Evolutionary conservation across 176 grass and related monocot species (phyloP), one percentile per base, ranked within the genome.

Genomic region (Eragrostis nindensis): DNA sequence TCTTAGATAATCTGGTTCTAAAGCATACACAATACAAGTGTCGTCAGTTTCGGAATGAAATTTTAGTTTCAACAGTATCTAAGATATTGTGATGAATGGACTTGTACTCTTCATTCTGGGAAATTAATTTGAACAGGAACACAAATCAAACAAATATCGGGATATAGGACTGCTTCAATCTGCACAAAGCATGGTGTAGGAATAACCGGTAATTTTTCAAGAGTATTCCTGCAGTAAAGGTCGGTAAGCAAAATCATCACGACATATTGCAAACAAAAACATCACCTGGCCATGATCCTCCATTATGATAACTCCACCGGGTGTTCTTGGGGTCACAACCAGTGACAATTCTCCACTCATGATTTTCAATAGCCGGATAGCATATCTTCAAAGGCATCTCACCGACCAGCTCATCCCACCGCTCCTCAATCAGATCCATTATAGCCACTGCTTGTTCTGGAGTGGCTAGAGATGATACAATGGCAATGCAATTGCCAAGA

Each of bases 241-340:
- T 70, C 70, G 27, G 30, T 27, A 50, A 54, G 15, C 7, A 21
- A 68, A 75, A 70, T 30, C 39, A 61, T 70, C 57, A 27, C 38
- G 44, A 60, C 4, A 83, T 11, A 75, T 26, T 26, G 38, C 11
- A 70, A 54, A 54, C 24, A 10, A 49, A 64, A 43, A 48, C 22
- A 9, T 81, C 84, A 97, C 95, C 95, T 94, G 95, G 92, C 95
- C 95, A 98, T 11, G 95, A 92, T 86, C 95, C 95, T 74, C 92
- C 95, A 59, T 98, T 98, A 70, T 94, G 95, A 46, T 98, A 94
- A 85, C 92, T 98, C 95, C 95, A 98, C 80, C 95, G 79, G 8
- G 92, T 98, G 85, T 98, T 98, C 78, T 98, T 98, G 8, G 92
- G 90, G 71, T 98, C 95, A 7, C 90, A 98, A 11, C 95, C 95